Conservation (phyloP, 306 rosid species). For the Canavalia ensiformis region DNA sequence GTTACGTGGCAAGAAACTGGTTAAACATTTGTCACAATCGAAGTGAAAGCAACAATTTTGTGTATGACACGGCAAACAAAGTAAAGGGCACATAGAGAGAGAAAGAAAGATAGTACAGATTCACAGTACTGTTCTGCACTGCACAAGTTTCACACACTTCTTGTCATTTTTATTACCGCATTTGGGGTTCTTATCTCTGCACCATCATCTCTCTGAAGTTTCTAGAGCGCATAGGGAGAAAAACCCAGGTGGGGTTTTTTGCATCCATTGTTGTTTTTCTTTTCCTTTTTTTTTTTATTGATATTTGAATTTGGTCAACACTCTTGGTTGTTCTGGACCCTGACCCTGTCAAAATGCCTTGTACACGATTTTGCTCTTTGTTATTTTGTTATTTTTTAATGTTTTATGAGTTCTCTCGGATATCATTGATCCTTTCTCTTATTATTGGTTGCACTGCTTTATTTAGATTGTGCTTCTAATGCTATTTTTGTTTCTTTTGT, state of each 20-base stretch:
- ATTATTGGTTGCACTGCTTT: conserved; percentile 24
- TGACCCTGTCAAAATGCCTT: neutral
- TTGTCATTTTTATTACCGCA: conserved; percentile 50
- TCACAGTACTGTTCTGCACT: conserved; percentile 50
- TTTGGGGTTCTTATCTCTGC: conserved; percentile 49
- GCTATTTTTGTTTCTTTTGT: neutral
- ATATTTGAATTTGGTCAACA: neutral
- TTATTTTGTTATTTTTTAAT: neutral
- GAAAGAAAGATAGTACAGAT: conserved; percentile 30
- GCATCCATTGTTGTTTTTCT: neutral
- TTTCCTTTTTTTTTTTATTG: neutral
- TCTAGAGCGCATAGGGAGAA: conserved; percentile 44
- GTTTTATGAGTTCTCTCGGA: neutral
- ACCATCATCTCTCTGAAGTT: conserved; percentile 48
- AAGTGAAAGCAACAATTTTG: conserved; percentile 51
- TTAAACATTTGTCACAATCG: conserved; percentile 44
- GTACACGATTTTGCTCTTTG: neutral
- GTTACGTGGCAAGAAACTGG: neutral
- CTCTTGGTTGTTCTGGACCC: neutral
- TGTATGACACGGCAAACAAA: conserved; percentile 57
- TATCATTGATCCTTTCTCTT: conserved; percentile 25
- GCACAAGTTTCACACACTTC: conserved; percentile 59
- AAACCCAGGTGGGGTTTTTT: conserved; percentile 53
- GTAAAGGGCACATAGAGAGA: conserved; percentile 42
- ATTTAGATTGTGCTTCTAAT: neutral